Percentiles rank a stretch among this genome's conserved stretches.
Conservation (phyloP, 257 asterid species). For the Thymus quinquecostatus region DNA sequence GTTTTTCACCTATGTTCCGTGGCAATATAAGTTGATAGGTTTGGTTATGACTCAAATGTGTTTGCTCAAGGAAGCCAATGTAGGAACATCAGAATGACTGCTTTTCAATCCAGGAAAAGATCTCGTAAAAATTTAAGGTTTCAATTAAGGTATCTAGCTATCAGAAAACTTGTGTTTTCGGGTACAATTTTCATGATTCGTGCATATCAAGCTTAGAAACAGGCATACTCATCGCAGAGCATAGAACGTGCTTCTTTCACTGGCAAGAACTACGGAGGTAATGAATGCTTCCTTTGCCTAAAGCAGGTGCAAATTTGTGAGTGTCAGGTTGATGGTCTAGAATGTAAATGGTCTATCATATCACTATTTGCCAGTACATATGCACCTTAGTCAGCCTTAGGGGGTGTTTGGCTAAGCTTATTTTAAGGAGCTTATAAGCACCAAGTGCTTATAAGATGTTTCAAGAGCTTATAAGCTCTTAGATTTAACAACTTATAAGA, state of each 20-base stretch:
- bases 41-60: too few species aligned
- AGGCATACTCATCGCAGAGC: slow-evolving; percentile 1
- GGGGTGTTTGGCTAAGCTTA: too few species aligned
- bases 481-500: too few species aligned
- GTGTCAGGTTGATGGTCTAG: background rate
- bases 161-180: background rate
- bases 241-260: background rate
- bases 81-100: too few species aligned
- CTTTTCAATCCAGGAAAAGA: background rate
- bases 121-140: background rate
- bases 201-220: background rate
- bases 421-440: too few species aligned
- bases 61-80: too few species aligned
- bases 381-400: too few species aligned
- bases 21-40: too few species aligned
- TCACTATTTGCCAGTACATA: too few species aligned
- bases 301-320: background rate
- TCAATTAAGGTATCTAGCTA: background rate
- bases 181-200: background rate
- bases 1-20: background rate
- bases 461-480: too few species aligned
- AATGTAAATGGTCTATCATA: too few species aligned
- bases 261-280: background rate
- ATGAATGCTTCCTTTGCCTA: background rate
- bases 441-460: too few species aligned